phyloP scores from a whole-genome alignment of 179 eudicot genomes.

The Kewa caespitosa region DNA sequence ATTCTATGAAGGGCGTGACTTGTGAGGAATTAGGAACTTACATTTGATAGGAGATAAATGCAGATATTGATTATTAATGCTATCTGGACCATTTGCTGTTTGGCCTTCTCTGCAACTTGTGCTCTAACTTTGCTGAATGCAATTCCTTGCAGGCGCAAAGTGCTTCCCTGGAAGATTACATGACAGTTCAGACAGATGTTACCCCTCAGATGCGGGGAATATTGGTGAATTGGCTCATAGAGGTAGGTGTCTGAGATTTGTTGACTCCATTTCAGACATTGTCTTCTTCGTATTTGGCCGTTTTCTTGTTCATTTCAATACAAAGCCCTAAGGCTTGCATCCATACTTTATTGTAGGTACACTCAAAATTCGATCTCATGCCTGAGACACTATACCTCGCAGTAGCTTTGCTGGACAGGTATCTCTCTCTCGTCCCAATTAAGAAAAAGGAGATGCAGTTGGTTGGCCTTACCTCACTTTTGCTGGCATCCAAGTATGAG shows the following conservation, averaged over 20 bases:
- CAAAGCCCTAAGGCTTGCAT: slow-evolving; percentile 17
- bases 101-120: background rate
- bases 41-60: background rate
- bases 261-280: background rate
- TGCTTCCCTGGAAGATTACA: slow-evolving; percentile 49
- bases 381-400: slow-evolving; percentile 95
- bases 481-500: slow-evolving; percentile 95
- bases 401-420: slow-evolving; percentile 72
- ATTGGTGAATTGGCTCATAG: slow-evolving; percentile 90
- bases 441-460: slow-evolving; percentile 75
- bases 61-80: background rate
- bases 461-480: slow-evolving; percentile 87
- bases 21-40: background rate
- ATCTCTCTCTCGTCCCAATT: slow-evolving; percentile 59
- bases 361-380: slow-evolving; percentile 80
- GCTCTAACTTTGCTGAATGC: background rate
- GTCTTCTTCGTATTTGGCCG: background rate
- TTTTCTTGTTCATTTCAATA: background rate
- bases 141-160: slow-evolving; percentile 55
- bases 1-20: background rate
- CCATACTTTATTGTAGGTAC: slow-evolving; percentile 57
- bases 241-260: slow-evolving; percentile 42
- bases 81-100: background rate
- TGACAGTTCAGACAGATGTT: slow-evolving; percentile 64
- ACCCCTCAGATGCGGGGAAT: slow-evolving; percentile 91